Conservation (phyloP, 1,284 basidiomycete genomes). For the Meripilus lineatus region DNA sequence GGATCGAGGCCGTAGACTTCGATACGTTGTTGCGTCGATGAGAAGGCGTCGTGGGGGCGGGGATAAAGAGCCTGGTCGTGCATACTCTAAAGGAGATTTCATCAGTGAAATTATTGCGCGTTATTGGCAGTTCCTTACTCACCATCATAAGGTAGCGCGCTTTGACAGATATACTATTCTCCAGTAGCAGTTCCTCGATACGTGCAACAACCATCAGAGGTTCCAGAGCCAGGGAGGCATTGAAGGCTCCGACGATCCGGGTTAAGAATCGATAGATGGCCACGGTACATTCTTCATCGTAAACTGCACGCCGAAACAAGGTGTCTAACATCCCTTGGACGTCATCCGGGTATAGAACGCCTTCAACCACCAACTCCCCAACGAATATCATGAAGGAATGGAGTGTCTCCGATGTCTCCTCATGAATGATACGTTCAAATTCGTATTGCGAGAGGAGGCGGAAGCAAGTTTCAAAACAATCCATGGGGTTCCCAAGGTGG, state of each 20-base stretch:
- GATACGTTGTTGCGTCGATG: conserved; percentile 17
- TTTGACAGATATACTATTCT: conserved; percentile 20
- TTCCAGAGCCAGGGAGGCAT: conserved; percentile 20
- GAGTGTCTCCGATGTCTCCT: conserved; percentile 4
- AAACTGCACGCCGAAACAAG: conserved; percentile 15
- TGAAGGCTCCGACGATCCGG: conserved; percentile 19
- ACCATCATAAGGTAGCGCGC: conserved; percentile 26
- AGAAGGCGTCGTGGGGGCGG: conserved; percentile 21
- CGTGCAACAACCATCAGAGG: conserved; percentile 13
- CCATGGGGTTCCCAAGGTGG: conserved; percentile 18
- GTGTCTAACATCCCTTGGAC: conserved; percentile 17
- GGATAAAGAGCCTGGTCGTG: conserved; percentile 20
- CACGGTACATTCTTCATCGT: conserved; percentile 16
- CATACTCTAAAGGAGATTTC: conserved; percentile 13
- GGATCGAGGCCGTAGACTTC: conserved; percentile 21
- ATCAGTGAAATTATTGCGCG: background rate
- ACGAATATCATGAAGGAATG: conserved; percentile 15
- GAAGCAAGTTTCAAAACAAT: conserved; percentile 19
- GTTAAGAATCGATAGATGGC: conserved; percentile 19
- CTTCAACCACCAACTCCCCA: conserved; percentile 23
- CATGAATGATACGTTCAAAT: conserved; percentile 10
- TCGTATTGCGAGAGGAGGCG: conserved; percentile 13
- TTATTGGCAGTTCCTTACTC: too few relatives aligned
- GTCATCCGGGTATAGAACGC: conserved; percentile 18
- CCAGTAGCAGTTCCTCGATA: conserved; percentile 19